A percentile compares a stretch with the other conserved stretches of the same genome.
phyloP scores from a whole-genome alignment of 331 rosid species.

The Cydonia oblonga region DNA sequence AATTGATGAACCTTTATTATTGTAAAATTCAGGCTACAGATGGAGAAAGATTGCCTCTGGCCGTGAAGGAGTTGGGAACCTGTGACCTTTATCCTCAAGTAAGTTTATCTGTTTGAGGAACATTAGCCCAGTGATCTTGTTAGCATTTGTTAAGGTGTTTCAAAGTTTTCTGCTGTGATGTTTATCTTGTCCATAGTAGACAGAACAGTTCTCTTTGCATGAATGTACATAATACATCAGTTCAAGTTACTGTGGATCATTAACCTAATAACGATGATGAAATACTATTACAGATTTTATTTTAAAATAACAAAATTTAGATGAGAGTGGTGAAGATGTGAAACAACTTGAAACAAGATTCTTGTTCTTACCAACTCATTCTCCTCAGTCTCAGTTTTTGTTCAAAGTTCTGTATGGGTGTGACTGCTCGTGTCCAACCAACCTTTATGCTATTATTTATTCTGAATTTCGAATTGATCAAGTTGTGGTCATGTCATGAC shows the following conservation, averaged over 20 bases:
- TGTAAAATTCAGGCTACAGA: constrained; percentile 23
- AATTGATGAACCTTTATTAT: background rate
- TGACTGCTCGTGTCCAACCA: background rate
- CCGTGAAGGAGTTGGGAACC: constrained; percentile 44
- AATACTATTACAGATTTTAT: background rate
- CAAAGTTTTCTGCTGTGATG: background rate
- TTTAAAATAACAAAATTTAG: background rate
- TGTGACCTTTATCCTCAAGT: constrained; percentile 49
- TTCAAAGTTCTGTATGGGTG: background rate
- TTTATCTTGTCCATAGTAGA: background rate
- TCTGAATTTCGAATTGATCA: background rate
- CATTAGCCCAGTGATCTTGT: background rate
- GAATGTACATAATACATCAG: background rate
- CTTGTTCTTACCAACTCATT: background rate
- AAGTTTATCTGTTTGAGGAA: constrained; percentile 2
- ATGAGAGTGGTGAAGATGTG: background rate
- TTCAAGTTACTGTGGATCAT: background rate
- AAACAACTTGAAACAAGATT: background rate
- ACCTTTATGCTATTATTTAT: background rate
- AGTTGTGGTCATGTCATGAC: background rate
- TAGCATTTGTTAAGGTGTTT: background rate
- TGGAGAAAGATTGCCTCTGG: constrained; percentile 47
- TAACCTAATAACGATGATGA: too few species aligned
- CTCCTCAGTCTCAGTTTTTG: background rate
- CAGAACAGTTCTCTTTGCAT: background rate